Percentiles rank a stretch among this genome's conserved stretches.
Evolutionary conservation across 345 rosid species (phyloP).

Genomic region (Salix udensis): DNA sequence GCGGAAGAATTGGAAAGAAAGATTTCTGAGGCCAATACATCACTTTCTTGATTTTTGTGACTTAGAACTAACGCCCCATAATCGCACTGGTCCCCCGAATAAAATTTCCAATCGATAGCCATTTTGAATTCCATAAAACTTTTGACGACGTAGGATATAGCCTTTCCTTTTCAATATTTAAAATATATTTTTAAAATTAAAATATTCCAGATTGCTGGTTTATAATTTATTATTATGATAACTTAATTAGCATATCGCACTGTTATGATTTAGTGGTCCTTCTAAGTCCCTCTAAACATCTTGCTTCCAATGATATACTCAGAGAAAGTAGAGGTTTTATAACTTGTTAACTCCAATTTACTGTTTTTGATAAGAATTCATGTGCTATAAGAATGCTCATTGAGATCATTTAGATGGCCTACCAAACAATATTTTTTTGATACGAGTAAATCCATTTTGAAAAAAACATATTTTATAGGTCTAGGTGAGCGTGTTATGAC

Average conservation of each 20-base stretch:
- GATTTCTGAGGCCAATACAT: not conserved
- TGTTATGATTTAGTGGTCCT: conserved; percentile 64
- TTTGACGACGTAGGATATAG: conserved; percentile 32
- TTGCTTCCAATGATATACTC: not conserved
- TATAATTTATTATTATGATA: conserved; percentile 21
- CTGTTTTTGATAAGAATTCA: conserved; percentile 10
- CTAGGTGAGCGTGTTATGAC: no score
- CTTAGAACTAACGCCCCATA: not conserved
- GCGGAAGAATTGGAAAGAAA: no score
- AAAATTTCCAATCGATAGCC: conserved; percentile 8
- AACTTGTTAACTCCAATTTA: not conserved
- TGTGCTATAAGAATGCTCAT: conserved; percentile 1
- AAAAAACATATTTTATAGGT: no score
- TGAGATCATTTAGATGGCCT: conserved; percentile 10
- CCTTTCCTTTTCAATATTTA: conserved; percentile 37
- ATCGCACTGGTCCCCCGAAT: not conserved
- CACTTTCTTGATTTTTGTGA: not conserved
- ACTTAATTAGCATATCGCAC: conserved; percentile 46
- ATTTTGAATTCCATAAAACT: conserved; percentile 29
- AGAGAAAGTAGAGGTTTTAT: not conserved
- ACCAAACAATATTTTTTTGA: not conserved
- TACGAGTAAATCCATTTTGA: no score
- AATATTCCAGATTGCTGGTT: not conserved
- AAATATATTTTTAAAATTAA: not conserved
- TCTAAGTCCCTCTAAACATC: conserved; percentile 6